A percentile compares a stretch with the other conserved stretches of the same genome.
phyloP scores from a whole-genome alignment of 495 filamentous ascomycete genomes.

The Poronia punctata region DNA sequence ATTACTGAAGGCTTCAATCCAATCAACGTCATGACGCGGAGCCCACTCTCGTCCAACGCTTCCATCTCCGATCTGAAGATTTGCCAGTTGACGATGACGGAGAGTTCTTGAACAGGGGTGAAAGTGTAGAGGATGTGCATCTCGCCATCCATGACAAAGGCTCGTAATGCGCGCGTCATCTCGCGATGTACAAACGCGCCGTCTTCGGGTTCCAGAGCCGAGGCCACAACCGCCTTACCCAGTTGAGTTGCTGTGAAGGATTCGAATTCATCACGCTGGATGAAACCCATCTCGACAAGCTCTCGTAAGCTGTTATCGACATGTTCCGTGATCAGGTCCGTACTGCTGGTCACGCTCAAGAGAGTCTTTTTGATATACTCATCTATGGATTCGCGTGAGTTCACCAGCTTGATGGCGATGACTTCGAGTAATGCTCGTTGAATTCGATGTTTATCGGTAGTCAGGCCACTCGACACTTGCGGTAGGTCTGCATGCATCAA shows the following conservation, averaged over 20 bases:
- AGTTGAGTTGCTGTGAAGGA: constrained; percentile 56
- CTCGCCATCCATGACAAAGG: constrained; percentile 79
- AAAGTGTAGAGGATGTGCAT: constrained; percentile 82
- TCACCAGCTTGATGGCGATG: constrained; percentile 65
- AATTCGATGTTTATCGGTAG: constrained; percentile 60
- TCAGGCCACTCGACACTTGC: constrained; percentile 60
- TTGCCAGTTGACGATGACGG: constrained; percentile 59
- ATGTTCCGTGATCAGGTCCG: constrained; percentile 37
- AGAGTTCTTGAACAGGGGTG: constrained; percentile 58
- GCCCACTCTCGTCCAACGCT: constrained; percentile 59
- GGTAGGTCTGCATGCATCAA: constrained; percentile 71
- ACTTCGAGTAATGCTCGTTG: constrained; percentile 70
- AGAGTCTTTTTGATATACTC: constrained; percentile 68
- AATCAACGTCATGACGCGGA: constrained; percentile 61
- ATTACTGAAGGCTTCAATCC: constrained; percentile 63
- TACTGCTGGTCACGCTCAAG: constrained; percentile 48
- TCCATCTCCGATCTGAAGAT: constrained; percentile 67
- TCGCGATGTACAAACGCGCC: constrained; percentile 70
- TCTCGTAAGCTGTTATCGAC: constrained; percentile 50
- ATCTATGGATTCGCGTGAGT: constrained; percentile 57
- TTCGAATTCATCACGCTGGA: constrained; percentile 44
- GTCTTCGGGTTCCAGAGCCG: constrained; percentile 67
- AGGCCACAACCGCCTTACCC: constrained; percentile 67
- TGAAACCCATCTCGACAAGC: constrained; percentile 48
- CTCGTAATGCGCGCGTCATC: constrained; percentile 57